Conservation (phyloP, 2,329 filamentous ascomycete genomes). For the Fusarium sterilihyphosum region DNA sequence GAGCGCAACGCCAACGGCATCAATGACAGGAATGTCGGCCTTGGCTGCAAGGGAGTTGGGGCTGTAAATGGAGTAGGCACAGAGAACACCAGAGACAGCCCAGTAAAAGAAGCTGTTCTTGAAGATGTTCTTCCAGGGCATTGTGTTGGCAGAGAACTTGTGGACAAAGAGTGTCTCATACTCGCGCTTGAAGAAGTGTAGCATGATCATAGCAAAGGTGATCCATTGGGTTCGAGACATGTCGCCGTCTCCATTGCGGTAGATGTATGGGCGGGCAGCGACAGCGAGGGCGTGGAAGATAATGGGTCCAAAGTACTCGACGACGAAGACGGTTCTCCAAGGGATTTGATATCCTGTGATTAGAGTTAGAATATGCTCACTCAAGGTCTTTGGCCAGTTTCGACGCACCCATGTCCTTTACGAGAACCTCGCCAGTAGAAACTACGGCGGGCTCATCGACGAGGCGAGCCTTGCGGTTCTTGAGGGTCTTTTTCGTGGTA, state of each 20-base stretch:
- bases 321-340: constrained; percentile 93
- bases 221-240: constrained; percentile 77
- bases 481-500: constrained; percentile 68
- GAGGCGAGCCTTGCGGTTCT: constrained; percentile 67
- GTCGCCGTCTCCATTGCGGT: constrained; percentile 56
- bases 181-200: constrained; percentile 96
- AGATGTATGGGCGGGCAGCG: constrained; percentile 74
- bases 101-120: constrained; percentile 98
- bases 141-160: constrained; percentile 93
- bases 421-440: constrained; percentile 70
- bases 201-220: constrained; percentile 75
- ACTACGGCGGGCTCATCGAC: constrained; percentile 59
- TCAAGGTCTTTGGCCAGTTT: background rate
- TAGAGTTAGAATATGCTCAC: background rate
- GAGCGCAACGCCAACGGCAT: constrained; percentile 75
- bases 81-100: constrained; percentile 80
- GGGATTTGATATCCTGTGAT: constrained; percentile 81
- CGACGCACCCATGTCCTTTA: constrained; percentile 88
- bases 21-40: constrained; percentile 59
- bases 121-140: constrained; percentile 91
- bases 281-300: constrained; percentile 83
- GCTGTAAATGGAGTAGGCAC: constrained; percentile 86
- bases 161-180: constrained; percentile 94
- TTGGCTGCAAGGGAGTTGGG: constrained; percentile 75
- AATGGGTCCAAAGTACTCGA: constrained; percentile 94